phyloP scores from a whole-genome alignment of 768 basidiomycete genomes.

The Kwoniella dendrophila region DNA sequence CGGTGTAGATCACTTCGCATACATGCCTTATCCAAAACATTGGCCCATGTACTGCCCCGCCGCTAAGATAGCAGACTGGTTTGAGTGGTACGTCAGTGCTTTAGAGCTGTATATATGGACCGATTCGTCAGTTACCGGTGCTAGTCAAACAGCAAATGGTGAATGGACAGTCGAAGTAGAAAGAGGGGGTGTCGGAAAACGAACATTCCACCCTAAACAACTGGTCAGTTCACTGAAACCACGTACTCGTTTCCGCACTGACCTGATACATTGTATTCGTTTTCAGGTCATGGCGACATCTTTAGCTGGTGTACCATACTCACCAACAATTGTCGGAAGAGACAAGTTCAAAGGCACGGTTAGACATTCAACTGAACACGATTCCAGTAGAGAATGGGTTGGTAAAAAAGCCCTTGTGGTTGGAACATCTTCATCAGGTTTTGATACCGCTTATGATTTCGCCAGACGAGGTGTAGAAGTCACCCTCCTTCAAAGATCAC shows the following conservation, averaged over 20 bases:
- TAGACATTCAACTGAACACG: slow-evolving; percentile 65
- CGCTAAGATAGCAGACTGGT: slow-evolving; percentile 52
- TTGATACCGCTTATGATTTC: slow-evolving; percentile 62
- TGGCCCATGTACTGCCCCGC: slow-evolving; percentile 53
- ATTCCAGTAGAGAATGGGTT: slow-evolving; percentile 61
- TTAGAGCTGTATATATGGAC: slow-evolving; percentile 29
- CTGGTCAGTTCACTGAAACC: slow-evolving; percentile 16
- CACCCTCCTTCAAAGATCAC: slow-evolving; percentile 61
- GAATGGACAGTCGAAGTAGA: slow-evolving; percentile 28
- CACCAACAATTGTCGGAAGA: slow-evolving; percentile 32
- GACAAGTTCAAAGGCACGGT: slow-evolving; percentile 67
- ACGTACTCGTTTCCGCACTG: no score
- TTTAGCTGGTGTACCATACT: slow-evolving; percentile 19
- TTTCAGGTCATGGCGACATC: slow-evolving; percentile 26
- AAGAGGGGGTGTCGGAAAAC: slow-evolving; percentile 4
- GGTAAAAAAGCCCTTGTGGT: slow-evolving; percentile 74
- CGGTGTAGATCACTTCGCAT: slow-evolving; percentile 61
- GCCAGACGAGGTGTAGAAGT: slow-evolving; percentile 60
- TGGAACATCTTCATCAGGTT: slow-evolving; percentile 64
- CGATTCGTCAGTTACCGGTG: slow-evolving; percentile 8
- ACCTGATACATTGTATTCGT: no score
- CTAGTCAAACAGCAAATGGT: slow-evolving; percentile 14
- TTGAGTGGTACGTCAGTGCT: slow-evolving; percentile 42
- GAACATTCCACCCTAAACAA: slow-evolving; percentile 23
- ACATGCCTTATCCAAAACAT: slow-evolving; percentile 40